Evolutionary conservation across 1,139 yeast genomes (phyloP).

Genomic region (Pichia sp.): DNA sequence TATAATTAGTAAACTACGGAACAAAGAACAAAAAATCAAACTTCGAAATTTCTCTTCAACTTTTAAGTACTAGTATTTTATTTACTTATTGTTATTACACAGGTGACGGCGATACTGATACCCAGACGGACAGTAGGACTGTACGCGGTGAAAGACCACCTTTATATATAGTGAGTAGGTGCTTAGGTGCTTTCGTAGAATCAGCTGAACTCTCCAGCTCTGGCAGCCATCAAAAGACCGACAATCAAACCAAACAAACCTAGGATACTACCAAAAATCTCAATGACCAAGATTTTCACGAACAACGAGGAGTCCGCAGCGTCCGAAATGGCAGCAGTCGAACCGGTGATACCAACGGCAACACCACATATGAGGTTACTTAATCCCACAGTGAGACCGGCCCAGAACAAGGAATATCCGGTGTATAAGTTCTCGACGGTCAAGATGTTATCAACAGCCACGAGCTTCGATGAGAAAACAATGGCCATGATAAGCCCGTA

Average conservation of each 20-base stretch:
- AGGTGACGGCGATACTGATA: too few species aligned
- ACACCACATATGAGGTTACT: constrained; percentile 95
- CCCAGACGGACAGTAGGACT: too few species aligned
- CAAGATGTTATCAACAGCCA: constrained; percentile 62
- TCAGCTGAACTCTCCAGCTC: constrained; percentile 70
- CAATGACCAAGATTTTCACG: constrained; percentile 93
- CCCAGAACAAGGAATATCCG: constrained; percentile 95
- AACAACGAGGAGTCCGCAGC: constrained; percentile 96
- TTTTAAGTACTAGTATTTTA: too few species aligned
- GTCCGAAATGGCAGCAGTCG: constrained; percentile 96
- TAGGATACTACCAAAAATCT: constrained; percentile 92
- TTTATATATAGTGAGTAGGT: neutral
- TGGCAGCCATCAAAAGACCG: constrained; percentile 94
- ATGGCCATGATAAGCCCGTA: constrained; percentile 97
- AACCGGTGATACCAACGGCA: constrained; percentile 96
- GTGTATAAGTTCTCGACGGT: constrained; percentile 89
- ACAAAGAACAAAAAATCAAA: neutral
- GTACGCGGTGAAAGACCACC: neutral
- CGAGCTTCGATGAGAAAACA: constrained; percentile 87
- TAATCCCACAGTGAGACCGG: constrained; percentile 92
- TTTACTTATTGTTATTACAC: too few species aligned
- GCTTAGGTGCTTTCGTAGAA: neutral
- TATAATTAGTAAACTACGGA: constrained; percentile 3
- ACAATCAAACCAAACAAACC: constrained; percentile 94
- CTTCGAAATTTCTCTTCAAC: neutral